Percentiles rank a stretch among this genome's conserved stretches.
Conservation (phyloP, 2,329 filamentous ascomycete species). For the Penicillium sclerotiorum region DNA sequence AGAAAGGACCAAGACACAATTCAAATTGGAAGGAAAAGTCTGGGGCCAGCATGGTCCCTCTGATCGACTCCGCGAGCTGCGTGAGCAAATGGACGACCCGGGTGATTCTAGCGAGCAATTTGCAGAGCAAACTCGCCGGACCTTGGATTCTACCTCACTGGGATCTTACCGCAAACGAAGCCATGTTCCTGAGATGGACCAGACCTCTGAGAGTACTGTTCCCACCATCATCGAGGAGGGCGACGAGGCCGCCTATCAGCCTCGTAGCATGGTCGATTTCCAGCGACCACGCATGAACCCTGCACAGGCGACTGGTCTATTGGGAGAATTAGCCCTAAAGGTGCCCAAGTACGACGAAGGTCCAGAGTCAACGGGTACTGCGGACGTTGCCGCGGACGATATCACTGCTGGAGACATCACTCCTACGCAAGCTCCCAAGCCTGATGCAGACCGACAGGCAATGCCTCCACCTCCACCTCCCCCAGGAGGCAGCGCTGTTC, state of each 20-base stretch:
- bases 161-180: constrained; percentile 64
- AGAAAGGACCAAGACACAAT: constrained; percentile 95
- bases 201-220: constrained; percentile 36
- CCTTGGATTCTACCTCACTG: constrained; percentile 73
- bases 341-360: constrained; percentile 70
- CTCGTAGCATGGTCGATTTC: constrained; percentile 73
- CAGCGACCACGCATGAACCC: constrained; percentile 65
- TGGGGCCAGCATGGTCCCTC: constrained; percentile 89
- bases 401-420: constrained; percentile 47
- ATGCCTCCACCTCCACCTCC: constrained; percentile 33
- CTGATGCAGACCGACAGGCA: constrained; percentile 15
- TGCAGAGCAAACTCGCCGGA: constrained; percentile 58
- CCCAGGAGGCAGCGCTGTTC: constrained; percentile 44
- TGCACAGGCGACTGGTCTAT: constrained; percentile 66
- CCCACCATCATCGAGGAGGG: constrained; percentile 56
- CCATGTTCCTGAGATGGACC: constrained; percentile 42
- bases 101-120: constrained; percentile 55
- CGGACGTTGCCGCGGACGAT: constrained; percentile 62
- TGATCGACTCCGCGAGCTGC: constrained; percentile 85
- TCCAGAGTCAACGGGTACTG: constrained; percentile 13
- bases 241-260: constrained; percentile 70
- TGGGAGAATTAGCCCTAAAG: constrained; percentile 74
- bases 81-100: constrained; percentile 87
- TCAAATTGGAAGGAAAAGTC: constrained; percentile 90
- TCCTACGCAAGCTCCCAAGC: constrained; percentile 13